Evolutionary conservation across 2,329 filamentous ascomycete genomes (phyloP).

Genomic region (Cephalotrichum gorgonifer): DNA sequence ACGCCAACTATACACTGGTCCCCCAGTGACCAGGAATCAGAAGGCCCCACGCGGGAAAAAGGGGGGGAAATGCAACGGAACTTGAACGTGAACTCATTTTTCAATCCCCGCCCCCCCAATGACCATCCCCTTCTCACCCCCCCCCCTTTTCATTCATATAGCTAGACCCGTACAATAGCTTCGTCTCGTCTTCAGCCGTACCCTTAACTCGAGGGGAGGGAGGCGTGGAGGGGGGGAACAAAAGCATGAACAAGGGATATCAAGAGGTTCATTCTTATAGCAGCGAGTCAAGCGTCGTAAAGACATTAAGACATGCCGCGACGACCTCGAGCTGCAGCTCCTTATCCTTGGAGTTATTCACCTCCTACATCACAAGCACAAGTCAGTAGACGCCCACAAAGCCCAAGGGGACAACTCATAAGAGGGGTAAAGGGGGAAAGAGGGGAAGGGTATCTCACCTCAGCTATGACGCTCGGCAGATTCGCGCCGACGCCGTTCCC

Average conservation of each 20-base stretch:
- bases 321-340: conserved; percentile 96
- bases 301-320: conserved; percentile 91
- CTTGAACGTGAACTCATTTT: too few relatives aligned
- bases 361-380: conserved; percentile 40
- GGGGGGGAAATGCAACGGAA: too few relatives aligned
- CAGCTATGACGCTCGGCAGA: conserved; percentile 72
- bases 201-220: background rate
- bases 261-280: conserved; percentile 44
- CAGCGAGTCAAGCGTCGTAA: conserved; percentile 91
- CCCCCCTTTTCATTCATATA: too few relatives aligned
- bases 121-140: too few relatives aligned
- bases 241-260: background rate
- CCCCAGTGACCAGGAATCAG: background rate
- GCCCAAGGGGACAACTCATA: too few relatives aligned
- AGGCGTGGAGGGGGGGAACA: background rate
- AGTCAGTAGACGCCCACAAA: background rate
- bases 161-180: too few relatives aligned
- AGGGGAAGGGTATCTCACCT: conserved; percentile 34
- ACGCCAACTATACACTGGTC: conserved; percentile 3
- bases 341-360: conserved; percentile 79
- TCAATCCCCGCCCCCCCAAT: too few relatives aligned
- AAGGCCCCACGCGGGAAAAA: background rate
- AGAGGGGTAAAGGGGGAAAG: background rate
- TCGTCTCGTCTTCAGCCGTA: too few relatives aligned
- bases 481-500: conserved; percentile 83